These are phyloP conservation scores for Stropharia rugosoannulata DNA, from an alignment of 768 basidiomycete species.

Conservation along the genomic window DNA sequence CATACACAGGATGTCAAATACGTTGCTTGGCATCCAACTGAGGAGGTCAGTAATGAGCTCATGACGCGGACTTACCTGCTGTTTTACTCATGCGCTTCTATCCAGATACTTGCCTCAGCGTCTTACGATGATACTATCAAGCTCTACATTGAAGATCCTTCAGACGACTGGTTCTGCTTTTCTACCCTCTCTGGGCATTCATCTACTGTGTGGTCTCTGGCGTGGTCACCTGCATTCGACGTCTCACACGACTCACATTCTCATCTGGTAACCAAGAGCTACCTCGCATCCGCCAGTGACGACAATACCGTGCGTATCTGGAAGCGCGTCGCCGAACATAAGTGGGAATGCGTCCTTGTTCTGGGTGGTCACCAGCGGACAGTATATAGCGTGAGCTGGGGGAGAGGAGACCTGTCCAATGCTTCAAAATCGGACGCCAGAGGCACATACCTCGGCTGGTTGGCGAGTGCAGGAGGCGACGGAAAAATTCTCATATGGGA, in stretches of 20 bases:
- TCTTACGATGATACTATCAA: constrained; percentile 98
- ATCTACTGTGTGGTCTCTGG: constrained; percentile 91
- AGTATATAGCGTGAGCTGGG: constrained; percentile 84
- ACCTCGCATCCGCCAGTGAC: constrained; percentile 87
- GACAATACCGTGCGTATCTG: constrained; percentile 84
- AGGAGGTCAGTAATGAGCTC: constrained; percentile 64
- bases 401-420: constrained; percentile 31
- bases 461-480: constrained; percentile 86
- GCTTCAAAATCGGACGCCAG: constrained; percentile 15
- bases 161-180: constrained; percentile 92
- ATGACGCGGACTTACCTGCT: constrained; percentile 1
- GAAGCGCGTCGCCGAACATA: constrained; percentile 61
- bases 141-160: constrained; percentile 89
- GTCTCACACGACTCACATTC: background rate
- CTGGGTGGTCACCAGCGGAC: constrained; percentile 69
- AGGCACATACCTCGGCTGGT: constrained; percentile 63
- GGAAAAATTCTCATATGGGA: constrained; percentile 84
- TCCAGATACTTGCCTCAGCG: constrained; percentile 89
- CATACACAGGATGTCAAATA: constrained; percentile 96
- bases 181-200: constrained; percentile 76
- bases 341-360: constrained; percentile 62
- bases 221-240: constrained; percentile 59
- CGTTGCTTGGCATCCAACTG: constrained; percentile 91
- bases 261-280: constrained; percentile 31
- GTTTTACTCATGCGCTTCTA: constrained; percentile 12